Base-by-base conservation (phyloP, 2,329 filamentous ascomycete genomes). In the Xylogone sp. region DNA sequence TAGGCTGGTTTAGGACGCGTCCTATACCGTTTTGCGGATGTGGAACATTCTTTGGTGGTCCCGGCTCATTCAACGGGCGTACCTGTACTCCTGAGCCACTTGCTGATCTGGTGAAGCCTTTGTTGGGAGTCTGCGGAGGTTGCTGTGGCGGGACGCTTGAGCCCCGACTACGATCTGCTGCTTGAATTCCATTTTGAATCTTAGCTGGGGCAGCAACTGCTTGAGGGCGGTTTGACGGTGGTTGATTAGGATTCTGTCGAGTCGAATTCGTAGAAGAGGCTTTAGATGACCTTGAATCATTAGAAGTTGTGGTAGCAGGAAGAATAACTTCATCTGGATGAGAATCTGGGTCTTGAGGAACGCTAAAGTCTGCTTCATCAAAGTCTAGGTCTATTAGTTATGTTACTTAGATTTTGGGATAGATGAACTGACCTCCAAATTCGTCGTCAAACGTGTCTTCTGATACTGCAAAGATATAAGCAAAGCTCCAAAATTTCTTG, bases 311-410 rank as follows among this genome's bases (percentile, higher is more conserved):
- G 22, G 59, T 50, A n/a, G 66, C 66, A 7, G 77, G 70, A 12
- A 92, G 68, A 24, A 79, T 70, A n/a, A 93, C 77, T 65, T 93
- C 89, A 65, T 94, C 88, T 3, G 88, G 87, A 62, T 91, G 85
- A 19, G 79, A 85, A 46, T 66, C 59, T 43, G 89, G 79, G 55
- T 68, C 66, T 45, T 88, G 78, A 9, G 78, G 72, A 7, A 87
- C 84, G 46, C 80, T 83, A 63, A 92, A 90, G 66, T 91, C 88
- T 48, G 81, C 85, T 68, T 90, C 86, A 61, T 90, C 87, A 64
- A 91, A 86, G 53, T 90, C 82, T 76, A 78, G 70, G 66, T 65
- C 61, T 55, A 55, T 68, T 24, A 60, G 67, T 58, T 62, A 69
- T n/a, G 53, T 62, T 63, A 21, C 46, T 59, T 42, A 43, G 48